Conservation (phyloP, 352 stramenopile genomes). For the Phytophthora foliorum region DNA sequence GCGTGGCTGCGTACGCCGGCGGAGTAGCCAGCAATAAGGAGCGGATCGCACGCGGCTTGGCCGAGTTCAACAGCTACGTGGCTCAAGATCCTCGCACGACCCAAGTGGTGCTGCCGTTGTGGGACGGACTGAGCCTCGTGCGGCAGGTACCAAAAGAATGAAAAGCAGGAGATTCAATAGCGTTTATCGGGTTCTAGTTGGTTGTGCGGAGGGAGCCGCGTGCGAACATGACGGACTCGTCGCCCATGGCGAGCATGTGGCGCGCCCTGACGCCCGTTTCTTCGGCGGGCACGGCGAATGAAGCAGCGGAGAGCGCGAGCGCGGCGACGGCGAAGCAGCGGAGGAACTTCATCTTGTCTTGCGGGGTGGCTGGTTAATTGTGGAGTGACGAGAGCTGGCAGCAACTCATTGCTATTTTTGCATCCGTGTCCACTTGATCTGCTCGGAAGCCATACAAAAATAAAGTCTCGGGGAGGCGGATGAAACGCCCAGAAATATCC, state of each 20-base stretch:
- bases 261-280: conserved; percentile 26
- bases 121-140: conserved; percentile 91
- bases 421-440: too few species aligned
- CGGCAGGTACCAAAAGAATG: conserved; percentile 15
- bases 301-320: not conserved
- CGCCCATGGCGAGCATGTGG: conserved; percentile 39
- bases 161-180: not conserved
- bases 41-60: conserved; percentile 70
- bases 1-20: conserved; percentile 76
- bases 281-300: conserved; percentile 2
- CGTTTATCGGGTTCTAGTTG: conserved; percentile 1
- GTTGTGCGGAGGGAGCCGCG: conserved; percentile 16
- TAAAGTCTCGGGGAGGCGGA: too few species aligned
- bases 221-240: conserved; percentile 37
- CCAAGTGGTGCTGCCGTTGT: conserved; percentile 90
- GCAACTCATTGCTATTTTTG: too few species aligned
- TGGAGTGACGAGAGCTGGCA: conserved; percentile 10
- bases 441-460: too few species aligned
- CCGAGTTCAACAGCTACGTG: conserved; percentile 92
- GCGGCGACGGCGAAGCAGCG: conserved; percentile 2
- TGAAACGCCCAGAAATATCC: too few species aligned
- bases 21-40: conserved; percentile 60
- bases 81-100: conserved; percentile 75
- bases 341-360: conserved; percentile 25
- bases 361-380: conserved; percentile 16